Base-by-base conservation (phyloP, 164 flowering plant species). In the Dillenia turbinata region DNA sequence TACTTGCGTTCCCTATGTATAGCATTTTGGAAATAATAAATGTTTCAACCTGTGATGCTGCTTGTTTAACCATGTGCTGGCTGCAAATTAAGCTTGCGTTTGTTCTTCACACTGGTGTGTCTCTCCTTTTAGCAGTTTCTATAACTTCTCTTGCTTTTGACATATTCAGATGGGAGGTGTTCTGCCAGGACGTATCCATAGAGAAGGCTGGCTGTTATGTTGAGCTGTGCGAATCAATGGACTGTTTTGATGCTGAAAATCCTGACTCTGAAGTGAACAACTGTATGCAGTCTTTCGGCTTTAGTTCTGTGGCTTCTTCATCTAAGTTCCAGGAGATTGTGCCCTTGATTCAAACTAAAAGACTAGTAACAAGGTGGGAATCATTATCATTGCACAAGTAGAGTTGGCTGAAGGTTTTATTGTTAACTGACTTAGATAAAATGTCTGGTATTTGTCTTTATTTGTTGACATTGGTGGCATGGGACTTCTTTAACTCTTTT, bases 121-220 rank as follows among this genome's bases (percentile, higher is more conserved):
- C 22, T 19, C 22, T 19, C 22, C 22, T 19, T 19, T 19, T 19
- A 1, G 22, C 22, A 19, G 22, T 19, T 19, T 19, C 22, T 19
- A 1, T 19, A 19, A 1, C 22, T 19, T 19, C 1, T 62, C 10
- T 65, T 61, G 43, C 46, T 59, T 54, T 70, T 60, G 1, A 8
- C 14, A 47, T 62, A 73, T 74, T 53, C 76, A 94, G 99, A 17
- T 95, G 99, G 99, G 80, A 85, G 68, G 87, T 84, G 44, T 95
- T 81, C 59, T 87, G 90, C 68, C 76, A 70, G 68, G 99, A 95
- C 79, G 78, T 79, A 52, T 79, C 88, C 13, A 10, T 88, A 40
- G 99, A 95, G 74, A 88, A 82, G 75, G 88, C 84, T 75, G 87
- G 92, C 49, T 80, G 80, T 77, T 87, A 82, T 76, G 62, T 85